Conservation (phyloP, 257 asterid species). For the Salvia splendens region DNA sequence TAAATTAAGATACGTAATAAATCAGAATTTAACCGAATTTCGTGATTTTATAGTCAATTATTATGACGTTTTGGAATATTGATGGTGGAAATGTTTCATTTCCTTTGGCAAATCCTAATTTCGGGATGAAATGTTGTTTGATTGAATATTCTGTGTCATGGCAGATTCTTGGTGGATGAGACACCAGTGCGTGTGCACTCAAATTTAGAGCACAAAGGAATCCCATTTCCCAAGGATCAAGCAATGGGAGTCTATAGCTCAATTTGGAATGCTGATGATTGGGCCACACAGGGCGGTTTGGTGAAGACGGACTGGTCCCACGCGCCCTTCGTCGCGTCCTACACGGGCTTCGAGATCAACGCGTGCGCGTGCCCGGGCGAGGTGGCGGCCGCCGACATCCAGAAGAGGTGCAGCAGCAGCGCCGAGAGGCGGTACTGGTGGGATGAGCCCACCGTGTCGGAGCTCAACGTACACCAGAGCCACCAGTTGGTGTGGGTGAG, state of each 20-base stretch:
- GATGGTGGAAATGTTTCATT: no score
- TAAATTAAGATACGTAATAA: no score
- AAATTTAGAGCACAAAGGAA: constrained; percentile 70
- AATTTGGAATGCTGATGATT: constrained; percentile 90
- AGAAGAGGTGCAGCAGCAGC: constrained; percentile 52
- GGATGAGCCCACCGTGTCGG: constrained; percentile 74
- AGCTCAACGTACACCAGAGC: constrained; percentile 70
- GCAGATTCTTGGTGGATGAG: constrained; percentile 83
- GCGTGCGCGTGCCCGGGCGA: constrained; percentile 57
- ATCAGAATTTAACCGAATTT: no score
- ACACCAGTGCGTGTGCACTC: constrained; percentile 80
- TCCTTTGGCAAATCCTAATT: not conserved
- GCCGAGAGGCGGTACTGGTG: constrained; percentile 60
- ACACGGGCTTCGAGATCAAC: constrained; percentile 61
- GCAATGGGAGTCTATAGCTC: constrained; percentile 89
- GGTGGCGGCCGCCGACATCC: constrained; percentile 45
- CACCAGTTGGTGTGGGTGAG: constrained; percentile 85
- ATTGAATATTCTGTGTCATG: not conserved
- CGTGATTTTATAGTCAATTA: no score
- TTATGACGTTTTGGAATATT: no score
- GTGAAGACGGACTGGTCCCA: constrained; percentile 88
- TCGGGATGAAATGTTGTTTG: not conserved
- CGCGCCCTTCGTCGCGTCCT: constrained; percentile 76
- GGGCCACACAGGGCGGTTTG: constrained; percentile 93
- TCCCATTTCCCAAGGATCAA: constrained; percentile 83